Conservation (phyloP, 345 rosid genomes). For the Tarenaya hassleriana region DNA sequence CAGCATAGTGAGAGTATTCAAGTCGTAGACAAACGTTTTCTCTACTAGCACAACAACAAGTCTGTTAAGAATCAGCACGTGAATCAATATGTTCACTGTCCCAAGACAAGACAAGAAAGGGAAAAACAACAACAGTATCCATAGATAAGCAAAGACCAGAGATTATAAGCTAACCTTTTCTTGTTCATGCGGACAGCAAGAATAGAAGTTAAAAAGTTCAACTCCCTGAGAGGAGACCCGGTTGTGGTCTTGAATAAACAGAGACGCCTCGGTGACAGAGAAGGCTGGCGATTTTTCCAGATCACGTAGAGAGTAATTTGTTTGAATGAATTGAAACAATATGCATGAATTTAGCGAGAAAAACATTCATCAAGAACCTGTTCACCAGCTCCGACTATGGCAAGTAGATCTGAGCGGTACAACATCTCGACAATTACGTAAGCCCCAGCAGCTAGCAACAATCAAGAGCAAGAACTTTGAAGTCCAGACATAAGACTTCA, state of each 20-base stretch:
- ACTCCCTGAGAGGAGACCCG: slow-evolving; percentile 57
- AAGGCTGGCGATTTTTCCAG: slow-evolving; percentile 42
- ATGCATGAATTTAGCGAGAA: background rate
- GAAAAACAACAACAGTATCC: background rate
- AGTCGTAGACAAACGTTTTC: too few relatives aligned
- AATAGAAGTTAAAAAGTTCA: slow-evolving; percentile 75
- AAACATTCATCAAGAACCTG: slow-evolving; percentile 42
- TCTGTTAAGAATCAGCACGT: too few relatives aligned
- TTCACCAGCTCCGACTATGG: slow-evolving; percentile 95
- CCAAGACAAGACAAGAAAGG: slow-evolving; percentile 36
- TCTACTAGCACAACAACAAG: too few relatives aligned
- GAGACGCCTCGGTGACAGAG: slow-evolving; percentile 74
- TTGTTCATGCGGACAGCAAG: slow-evolving; percentile 75
- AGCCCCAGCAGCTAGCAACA: slow-evolving; percentile 59
- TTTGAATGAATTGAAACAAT: too few relatives aligned
- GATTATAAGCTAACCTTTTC: slow-evolving; percentile 39
- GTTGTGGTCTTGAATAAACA: slow-evolving; percentile 69
- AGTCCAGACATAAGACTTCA: slow-evolving; percentile 15
- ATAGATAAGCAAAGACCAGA: background rate
- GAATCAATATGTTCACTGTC: too few relatives aligned
- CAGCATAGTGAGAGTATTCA: too few relatives aligned
- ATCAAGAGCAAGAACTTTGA: slow-evolving; percentile 12
- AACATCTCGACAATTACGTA: slow-evolving; percentile 83
- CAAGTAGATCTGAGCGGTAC: slow-evolving; percentile 80
- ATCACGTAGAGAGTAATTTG: slow-evolving; percentile 8